phyloP scores from a whole-genome alignment of 2,329 filamentous ascomycete species.

The Penicillium capsulatum region DNA sequence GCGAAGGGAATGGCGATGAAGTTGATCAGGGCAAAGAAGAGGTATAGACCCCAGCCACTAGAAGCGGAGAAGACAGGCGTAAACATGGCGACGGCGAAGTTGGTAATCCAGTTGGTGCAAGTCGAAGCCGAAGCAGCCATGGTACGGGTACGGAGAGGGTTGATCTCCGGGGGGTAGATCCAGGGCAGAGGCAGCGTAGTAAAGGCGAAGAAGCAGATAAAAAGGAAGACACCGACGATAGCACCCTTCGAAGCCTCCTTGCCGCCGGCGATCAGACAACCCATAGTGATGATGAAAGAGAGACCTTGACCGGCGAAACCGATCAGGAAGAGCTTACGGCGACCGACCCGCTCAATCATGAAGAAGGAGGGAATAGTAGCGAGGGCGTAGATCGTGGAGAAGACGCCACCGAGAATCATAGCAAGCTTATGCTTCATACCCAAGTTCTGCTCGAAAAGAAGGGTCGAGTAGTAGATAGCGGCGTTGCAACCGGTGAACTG shows the following conservation, averaged over 20 bases:
- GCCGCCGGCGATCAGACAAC: constrained; percentile 28
- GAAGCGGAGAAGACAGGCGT: constrained; percentile 36
- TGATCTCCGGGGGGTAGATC: constrained; percentile 32
- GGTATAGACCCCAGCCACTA: constrained; percentile 39
- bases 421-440: constrained; percentile 18
- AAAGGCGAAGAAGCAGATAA: constrained; percentile 63
- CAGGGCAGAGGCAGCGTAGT: constrained; percentile 33
- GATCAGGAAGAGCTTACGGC: constrained; percentile 9
- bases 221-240: constrained; percentile 60
- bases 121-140: constrained; percentile 51
- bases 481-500: constrained; percentile 47
- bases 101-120: constrained; percentile 52
- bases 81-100: constrained; percentile 52
- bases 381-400: constrained; percentile 27
- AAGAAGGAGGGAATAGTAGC: constrained; percentile 19
- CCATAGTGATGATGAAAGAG: constrained; percentile 33
- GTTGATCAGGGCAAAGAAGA: constrained; percentile 40
- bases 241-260: constrained; percentile 30
- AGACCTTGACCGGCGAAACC: constrained; percentile 27
- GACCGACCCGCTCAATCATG: constrained; percentile 9
- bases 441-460: constrained; percentile 43
- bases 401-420: constrained; percentile 28
- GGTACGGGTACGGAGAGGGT: constrained; percentile 51
- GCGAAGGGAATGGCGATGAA: constrained; percentile 45
- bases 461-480: constrained; percentile 44